Conservation (phyloP, 169 alveolate genomes). For the Babesia bovis region DNA sequence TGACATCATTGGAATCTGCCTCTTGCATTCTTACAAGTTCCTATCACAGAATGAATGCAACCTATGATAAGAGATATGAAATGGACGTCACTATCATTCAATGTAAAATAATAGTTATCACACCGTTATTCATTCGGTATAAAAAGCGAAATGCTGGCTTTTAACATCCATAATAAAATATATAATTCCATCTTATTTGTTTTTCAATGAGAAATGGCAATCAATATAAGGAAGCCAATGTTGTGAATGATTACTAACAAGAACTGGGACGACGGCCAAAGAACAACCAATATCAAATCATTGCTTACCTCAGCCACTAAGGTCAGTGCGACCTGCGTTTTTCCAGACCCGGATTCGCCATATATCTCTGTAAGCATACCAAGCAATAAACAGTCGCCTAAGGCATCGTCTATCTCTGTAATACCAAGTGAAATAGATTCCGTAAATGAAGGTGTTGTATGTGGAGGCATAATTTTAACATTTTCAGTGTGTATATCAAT, state of each 20-base stretch:
- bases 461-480: conserved; percentile 48
- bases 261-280: no score
- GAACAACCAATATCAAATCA: no score
- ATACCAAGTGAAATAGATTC: conserved; percentile 30
- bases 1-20: conserved; percentile 11
- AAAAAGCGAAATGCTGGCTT: no score
- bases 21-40: conserved; percentile 30
- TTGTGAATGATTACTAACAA: no score
- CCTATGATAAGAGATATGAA: neutral
- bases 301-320: conserved; percentile 63
- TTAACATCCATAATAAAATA: no score
- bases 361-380: conserved; percentile 59
- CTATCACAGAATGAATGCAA: conserved; percentile 2
- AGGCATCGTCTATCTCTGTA: conserved; percentile 39
- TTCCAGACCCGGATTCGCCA: conserved; percentile 62
- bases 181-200: no score
- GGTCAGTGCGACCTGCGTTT: conserved; percentile 63
- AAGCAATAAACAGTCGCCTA: conserved; percentile 47
- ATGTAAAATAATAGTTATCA: no score
- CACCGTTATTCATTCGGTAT: no score
- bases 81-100: no score
- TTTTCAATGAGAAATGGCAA: no score
- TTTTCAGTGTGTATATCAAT: conserved; percentile 1
- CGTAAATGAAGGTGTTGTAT: neutral
- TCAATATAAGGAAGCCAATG: no score